Evolutionary conservation across 768 basidiomycete genomes (phyloP).

Genomic region (Xerocomellus intermedius): DNA sequence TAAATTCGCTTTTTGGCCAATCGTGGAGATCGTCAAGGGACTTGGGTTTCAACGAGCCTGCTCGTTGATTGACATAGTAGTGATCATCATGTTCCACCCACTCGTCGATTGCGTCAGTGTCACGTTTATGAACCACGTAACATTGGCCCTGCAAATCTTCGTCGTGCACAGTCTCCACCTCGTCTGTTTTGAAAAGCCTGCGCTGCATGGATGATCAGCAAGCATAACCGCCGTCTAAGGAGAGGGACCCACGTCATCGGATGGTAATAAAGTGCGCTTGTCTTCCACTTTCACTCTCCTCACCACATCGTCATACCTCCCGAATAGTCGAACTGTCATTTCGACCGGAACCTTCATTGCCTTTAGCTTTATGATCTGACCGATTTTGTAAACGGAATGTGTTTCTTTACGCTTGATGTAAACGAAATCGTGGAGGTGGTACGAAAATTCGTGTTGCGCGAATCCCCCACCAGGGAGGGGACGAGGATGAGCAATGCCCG

Average conservation of each 20-base stretch:
- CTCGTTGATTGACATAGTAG: slow-evolving; percentile 48
- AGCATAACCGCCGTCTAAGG: background rate
- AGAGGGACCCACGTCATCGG: slow-evolving; percentile 42
- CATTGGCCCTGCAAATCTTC: slow-evolving; percentile 53
- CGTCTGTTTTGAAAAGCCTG: slow-evolving; percentile 42
- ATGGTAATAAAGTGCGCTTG: slow-evolving; percentile 21
- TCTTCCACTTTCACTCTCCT: slow-evolving; percentile 16
- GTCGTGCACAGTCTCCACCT: slow-evolving; percentile 26
- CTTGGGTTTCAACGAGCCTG: slow-evolving; percentile 17
- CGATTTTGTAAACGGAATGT: slow-evolving; percentile 44
- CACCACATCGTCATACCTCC: slow-evolving; percentile 44
- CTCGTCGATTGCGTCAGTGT: slow-evolving; percentile 29
- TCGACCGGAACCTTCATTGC: slow-evolving; percentile 26
- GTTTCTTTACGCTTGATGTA: slow-evolving; percentile 44
- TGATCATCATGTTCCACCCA: slow-evolving; percentile 58
- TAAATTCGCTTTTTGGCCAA: slow-evolving; percentile 31
- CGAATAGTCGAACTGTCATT: slow-evolving; percentile 42
- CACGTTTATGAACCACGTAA: slow-evolving; percentile 42
- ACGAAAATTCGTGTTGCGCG: slow-evolving; percentile 42
- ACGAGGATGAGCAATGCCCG: slow-evolving; percentile 24
- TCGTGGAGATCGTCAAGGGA: slow-evolving; percentile 22
- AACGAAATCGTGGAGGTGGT: slow-evolving; percentile 61
- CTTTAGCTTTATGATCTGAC: slow-evolving; percentile 49
- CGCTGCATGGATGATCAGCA: slow-evolving; percentile 22
- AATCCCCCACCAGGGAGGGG: slow-evolving; percentile 35